Conservation (phyloP, 208 protist genomes). For the Sergeia podlipaevii region DNA sequence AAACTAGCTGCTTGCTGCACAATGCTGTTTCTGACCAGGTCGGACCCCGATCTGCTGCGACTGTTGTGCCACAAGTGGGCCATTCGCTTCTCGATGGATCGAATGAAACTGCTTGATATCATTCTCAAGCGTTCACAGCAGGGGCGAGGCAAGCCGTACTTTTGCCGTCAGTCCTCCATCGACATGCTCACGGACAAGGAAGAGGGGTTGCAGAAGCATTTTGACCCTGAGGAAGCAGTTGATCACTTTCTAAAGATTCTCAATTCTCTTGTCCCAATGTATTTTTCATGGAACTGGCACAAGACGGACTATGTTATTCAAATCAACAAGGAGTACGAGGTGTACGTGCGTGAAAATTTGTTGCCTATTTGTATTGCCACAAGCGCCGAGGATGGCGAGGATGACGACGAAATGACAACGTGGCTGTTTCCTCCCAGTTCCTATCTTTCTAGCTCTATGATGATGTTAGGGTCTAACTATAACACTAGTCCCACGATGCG, state of each 20-base stretch:
- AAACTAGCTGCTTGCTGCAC: conserved; percentile 77
- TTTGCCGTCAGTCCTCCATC: not conserved
- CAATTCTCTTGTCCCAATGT: conserved; percentile 75
- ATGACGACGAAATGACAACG: conserved; percentile 41
- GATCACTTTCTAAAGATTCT: conserved; percentile 75
- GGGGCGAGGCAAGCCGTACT: not conserved
- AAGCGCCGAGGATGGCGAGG: conserved; percentile 42
- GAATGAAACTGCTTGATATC: conserved; percentile 29
- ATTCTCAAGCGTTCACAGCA: conserved; percentile 20
- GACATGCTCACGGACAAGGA: not conserved
- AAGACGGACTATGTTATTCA: conserved; percentile 75
- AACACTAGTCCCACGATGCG: no score
- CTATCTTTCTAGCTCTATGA: not conserved
- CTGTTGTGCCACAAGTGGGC: conserved; percentile 73
- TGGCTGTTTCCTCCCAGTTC: conserved; percentile 15
- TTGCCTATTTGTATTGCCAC: conserved; percentile 62
- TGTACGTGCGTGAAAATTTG: conserved; percentile 61
- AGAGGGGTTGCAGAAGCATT: conserved; percentile 7
- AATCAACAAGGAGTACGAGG: conserved; percentile 82
- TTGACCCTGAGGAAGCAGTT: conserved; percentile 49
- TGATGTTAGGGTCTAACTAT: no score
- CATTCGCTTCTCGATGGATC: conserved; percentile 61
- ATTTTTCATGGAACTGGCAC: conserved; percentile 91
- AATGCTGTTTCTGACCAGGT: conserved; percentile 76
- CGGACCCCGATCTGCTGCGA: conserved; percentile 59